Base-by-base conservation (phyloP, 148 eudicot species). In the Amaranthus cruentus region DNA sequence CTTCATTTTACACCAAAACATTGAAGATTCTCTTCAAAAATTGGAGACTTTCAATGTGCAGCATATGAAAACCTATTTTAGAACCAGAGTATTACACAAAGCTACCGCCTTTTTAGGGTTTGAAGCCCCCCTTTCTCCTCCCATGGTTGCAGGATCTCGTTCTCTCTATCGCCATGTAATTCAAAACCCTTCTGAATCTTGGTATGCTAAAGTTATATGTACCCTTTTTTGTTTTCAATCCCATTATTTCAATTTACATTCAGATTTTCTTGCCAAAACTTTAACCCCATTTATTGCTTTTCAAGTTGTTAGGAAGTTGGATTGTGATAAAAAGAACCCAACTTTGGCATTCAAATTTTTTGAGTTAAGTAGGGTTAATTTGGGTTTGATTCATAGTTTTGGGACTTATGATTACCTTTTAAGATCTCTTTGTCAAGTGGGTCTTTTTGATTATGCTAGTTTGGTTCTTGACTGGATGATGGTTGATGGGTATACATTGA, bases 141-240 rank as follows among this genome's bases (percentile, higher is more conserved):
- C 49, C 38, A 28, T 28, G 38, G 9, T 21, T 53, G 44, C 68
- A 62, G 44, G 60, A 52, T 74, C 70, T 70, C 49, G 56, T 38
- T 13, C 72, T 43, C 18, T 47, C 76, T 66, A 28, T 71, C 70
- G 43, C 4, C 81, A 75, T 74, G 77, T 65, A 70, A 75, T 58
- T 68, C 69, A 52, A 43, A 75, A 46, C 53, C 72, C 74, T 55
- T 50, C 49, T 60, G 66, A 68, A 15, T 59, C 69, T 63, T 93
- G 98, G 98, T 88, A 87, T 81, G 76, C 81, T 43, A 91, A 94
- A 75, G 82, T 94, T 43, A 84, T 94, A 2, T 94, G 85, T 75
- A 84, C 91, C 62, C 76, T 94, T 62, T 84, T 75, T 70, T 79
- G 84, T 75, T 53, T 87, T 76, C 82, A 69, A 44, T 73, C 83